Conservation (phyloP, 1,284 basidiomycete genomes). For the Austropuccinia psidii region DNA sequence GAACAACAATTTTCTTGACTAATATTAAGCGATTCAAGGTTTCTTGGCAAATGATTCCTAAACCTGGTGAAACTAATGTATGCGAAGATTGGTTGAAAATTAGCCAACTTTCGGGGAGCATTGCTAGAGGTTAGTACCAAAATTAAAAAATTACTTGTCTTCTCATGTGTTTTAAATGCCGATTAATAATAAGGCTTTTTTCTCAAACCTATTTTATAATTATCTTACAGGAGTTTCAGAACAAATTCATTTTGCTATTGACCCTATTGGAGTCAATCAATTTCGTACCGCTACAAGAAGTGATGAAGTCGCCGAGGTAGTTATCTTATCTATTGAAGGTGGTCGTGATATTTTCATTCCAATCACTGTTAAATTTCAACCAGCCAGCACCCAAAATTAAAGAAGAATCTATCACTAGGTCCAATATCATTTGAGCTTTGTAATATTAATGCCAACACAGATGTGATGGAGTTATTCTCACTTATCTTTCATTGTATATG, state of each 20-base stretch:
- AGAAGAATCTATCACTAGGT: no score
- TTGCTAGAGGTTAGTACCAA: constrained; percentile 9
- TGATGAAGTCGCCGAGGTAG: constrained; percentile 2
- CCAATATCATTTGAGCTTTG: no score
- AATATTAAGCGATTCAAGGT: constrained; percentile 24
- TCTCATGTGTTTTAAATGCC: not conserved
- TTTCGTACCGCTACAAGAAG: not conserved
- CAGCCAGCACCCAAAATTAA: no score
- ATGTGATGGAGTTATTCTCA: no score
- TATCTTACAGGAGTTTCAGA: constrained; percentile 1
- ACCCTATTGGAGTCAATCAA: constrained; percentile 7
- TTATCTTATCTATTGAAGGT: constrained; percentile 17
- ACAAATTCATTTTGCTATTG: constrained; percentile 28
- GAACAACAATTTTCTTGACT: not conserved
- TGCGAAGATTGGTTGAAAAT: constrained; percentile 34
- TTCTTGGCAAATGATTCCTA: constrained; percentile 28
- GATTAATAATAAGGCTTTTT: not conserved
- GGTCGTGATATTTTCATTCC: constrained; percentile 33
- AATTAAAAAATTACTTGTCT: not conserved
- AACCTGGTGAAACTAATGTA: constrained; percentile 16
- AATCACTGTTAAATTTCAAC: constrained; percentile 21
- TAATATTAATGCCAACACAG: no score
- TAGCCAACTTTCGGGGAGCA: constrained; percentile 12
- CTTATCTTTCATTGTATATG: no score
- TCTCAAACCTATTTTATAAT: not conserved